Evolutionary conservation across 306 rosid genomes (phyloP).

Genomic region (Fragaria nilgerrensis): DNA sequence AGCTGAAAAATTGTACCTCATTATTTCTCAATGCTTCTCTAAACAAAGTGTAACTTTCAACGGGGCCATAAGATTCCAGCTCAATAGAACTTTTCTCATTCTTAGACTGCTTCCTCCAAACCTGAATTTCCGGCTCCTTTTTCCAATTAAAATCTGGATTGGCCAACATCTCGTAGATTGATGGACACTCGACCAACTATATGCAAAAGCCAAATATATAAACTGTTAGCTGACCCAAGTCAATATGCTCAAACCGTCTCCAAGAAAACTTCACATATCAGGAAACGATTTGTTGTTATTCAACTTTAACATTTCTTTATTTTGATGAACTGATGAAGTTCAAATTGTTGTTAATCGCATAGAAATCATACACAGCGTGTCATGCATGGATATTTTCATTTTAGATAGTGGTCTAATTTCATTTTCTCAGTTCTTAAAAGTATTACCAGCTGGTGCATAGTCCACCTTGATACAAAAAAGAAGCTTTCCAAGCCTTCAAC

Average conservation of each 20-base stretch:
- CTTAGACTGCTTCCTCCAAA: slow-evolving; percentile 65
- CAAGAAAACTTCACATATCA: background rate
- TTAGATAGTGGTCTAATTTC: background rate
- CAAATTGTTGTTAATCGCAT: background rate
- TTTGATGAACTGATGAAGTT: background rate
- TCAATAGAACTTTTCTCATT: slow-evolving; percentile 45
- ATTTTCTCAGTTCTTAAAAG: background rate
- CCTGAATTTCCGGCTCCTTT: slow-evolving; percentile 66
- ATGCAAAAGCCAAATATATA: slow-evolving; percentile 25
- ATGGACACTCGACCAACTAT: slow-evolving; percentile 90
- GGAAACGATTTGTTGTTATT: background rate
- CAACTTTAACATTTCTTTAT: background rate
- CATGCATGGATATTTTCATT: slow-evolving; percentile 13
- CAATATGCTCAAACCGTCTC: slow-evolving; percentile 2
- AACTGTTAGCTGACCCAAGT: background rate
- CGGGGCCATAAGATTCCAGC: slow-evolving; percentile 69
- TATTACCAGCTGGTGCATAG: slow-evolving; percentile 94
- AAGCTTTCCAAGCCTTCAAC: slow-evolving; percentile 79
- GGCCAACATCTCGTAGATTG: slow-evolving; percentile 89
- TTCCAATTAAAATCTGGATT: slow-evolving; percentile 80
- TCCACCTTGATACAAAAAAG: slow-evolving; percentile 91
- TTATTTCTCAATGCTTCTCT: slow-evolving; percentile 72
- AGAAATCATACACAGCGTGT: background rate
- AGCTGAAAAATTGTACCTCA: slow-evolving; percentile 44
- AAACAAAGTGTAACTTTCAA: slow-evolving; percentile 49